Percentiles rank a stretch among this genome's conserved stretches.
These are phyloP conservation scores for Astrothelium subdiscretum DNA, from an alignment of 495 filamentous ascomycete genomes.

Conservation along the genomic window DNA sequence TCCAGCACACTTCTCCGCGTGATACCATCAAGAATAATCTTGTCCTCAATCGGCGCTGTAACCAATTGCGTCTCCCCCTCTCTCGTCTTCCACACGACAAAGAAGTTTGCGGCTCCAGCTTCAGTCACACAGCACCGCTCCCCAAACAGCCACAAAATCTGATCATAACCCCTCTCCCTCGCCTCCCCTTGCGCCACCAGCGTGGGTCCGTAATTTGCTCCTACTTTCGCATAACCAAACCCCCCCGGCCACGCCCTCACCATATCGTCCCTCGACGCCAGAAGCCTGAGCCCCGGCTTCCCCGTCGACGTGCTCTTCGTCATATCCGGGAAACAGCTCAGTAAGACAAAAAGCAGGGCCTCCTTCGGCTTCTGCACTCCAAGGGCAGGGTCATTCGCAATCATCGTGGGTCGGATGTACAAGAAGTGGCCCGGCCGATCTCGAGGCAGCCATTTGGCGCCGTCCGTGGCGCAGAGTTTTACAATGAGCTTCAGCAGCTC, in stretches of 20 bases:
- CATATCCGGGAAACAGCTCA: conserved; percentile 54
- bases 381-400: conserved; percentile 65
- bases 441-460: conserved; percentile 68
- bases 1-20: conserved; percentile 68
- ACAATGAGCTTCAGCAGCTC: conserved; percentile 66
- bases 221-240: conserved; percentile 81
- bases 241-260: conserved; percentile 88
- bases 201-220: conserved; percentile 82
- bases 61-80: conserved; percentile 60
- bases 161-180: conserved; percentile 57
- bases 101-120: conserved; percentile 88
- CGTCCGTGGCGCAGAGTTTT: conserved; percentile 57
- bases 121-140: conserved; percentile 67
- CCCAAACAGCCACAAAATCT: conserved; percentile 88
- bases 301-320: conserved; percentile 37
- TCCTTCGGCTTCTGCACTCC: conserved; percentile 73
- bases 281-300: conserved; percentile 45
- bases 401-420: conserved; percentile 76
- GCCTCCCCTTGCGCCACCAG: conserved; percentile 68
- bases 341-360: conserved; percentile 74
- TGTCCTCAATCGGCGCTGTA: conserved; percentile 69
- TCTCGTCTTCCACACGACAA: conserved; percentile 65
- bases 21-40: conserved; percentile 75
- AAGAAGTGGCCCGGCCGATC: conserved; percentile 54
- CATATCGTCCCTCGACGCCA: conserved; percentile 64